Conservation (phyloP, 306 rosid genomes). For the Rosa lucieae region DNA sequence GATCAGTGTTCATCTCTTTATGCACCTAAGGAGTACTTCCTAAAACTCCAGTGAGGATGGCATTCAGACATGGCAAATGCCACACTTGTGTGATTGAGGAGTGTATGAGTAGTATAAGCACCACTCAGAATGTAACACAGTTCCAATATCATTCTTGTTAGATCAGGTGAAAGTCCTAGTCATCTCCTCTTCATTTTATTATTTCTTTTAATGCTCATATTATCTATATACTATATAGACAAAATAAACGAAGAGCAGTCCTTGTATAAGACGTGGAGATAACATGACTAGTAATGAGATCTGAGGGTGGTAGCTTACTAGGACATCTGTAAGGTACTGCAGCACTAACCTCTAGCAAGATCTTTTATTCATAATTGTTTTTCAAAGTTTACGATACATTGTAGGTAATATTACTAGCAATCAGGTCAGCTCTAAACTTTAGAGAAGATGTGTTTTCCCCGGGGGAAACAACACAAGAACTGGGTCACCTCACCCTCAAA, state of each 20-base stretch:
- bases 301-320: neutral
- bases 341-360: neutral
- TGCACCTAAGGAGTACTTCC: neutral
- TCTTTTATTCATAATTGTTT: neutral
- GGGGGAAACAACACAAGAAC: neutral
- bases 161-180: neutral
- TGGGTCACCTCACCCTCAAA: neutral
- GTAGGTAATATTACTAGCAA: neutral
- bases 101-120: neutral
- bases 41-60: neutral
- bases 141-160: neutral
- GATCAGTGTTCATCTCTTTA: neutral
- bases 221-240: neutral
- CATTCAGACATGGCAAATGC: neutral
- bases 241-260: neutral
- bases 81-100: neutral
- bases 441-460: neutral
- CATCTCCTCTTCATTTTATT: neutral
- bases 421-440: neutral
- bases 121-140: neutral
- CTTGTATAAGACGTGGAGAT: neutral
- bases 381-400: neutral
- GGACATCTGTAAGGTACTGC: neutral
- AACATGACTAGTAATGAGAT: neutral
- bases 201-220: neutral